Evolutionary conservation across 2,329 filamentous ascomycete genomes (phyloP), one percentile per base, ranked within the genome.

Genomic region (Aspergillus transmontanensis): DNA sequence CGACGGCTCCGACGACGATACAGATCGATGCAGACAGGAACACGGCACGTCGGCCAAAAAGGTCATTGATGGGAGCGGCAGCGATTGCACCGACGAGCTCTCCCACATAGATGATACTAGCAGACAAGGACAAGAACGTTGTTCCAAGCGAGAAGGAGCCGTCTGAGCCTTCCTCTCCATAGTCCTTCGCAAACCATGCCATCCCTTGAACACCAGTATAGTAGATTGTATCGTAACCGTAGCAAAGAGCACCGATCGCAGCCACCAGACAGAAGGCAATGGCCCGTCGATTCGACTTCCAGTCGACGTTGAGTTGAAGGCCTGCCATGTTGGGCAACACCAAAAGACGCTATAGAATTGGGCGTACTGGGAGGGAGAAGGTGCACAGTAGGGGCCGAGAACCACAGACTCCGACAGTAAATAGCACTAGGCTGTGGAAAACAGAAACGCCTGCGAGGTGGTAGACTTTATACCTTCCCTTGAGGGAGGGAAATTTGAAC

Each of bases 51-150:
- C 34, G 34, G 14, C 34, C 34, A 6, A 36, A 36, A 16, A 36
- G 16, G 34, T 36, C 34, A 36, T 36, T 36, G 5, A 36, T 36
- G 14, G 34, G 34, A 16, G 34, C 34, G 34, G 34, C 34, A 6
- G 34, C 34, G 14, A 36, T 6, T 2, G 34, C 34, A 16, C 34
- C 34, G 14, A 16, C 14, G 3, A 36, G 68, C 56, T 80, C 78
- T n/a, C 78, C 78, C 16, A 80, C 74, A 62, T 79, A 77, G 67
- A 80, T 79, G 54, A 75, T 73, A 12, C 75, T 78, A 9, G 77
- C 72, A 3, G 76, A 77, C 16, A 79, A 61, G 7, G 78, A 75
- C 26, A 71, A 68, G 58, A 73, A 73, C 21, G 60, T 61, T 6
- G 71, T 71, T n/a, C 61, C 64, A 6, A 75, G 64, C 11, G 64